Evolutionary conservation across 2,329 filamentous ascomycete genomes (phyloP).

Genomic region (Diaporthe citrichinensis): DNA sequence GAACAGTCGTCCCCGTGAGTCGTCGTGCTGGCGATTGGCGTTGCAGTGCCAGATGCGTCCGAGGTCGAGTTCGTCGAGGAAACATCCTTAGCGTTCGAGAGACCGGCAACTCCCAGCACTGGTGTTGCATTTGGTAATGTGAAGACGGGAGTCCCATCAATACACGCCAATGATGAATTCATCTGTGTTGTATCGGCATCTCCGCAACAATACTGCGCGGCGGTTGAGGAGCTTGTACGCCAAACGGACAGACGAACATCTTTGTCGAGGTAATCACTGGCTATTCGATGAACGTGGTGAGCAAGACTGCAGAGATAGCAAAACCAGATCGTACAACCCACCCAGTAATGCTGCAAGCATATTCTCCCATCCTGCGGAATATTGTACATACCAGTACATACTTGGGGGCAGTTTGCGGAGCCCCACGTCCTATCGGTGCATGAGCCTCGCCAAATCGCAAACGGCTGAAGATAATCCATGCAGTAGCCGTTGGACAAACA

Average conservation of each 20-base stretch:
- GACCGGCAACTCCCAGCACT: conserved; percentile 20
- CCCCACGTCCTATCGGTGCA: conserved; percentile 28
- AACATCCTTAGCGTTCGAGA: neutral
- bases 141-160: conserved; percentile 8
- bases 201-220: conserved; percentile 27
- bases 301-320: neutral
- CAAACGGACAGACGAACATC: conserved; percentile 1
- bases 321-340: neutral
- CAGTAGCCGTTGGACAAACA: conserved; percentile 34
- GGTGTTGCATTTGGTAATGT: neutral
- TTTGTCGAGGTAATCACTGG: neutral
- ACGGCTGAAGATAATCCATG: conserved; percentile 27
- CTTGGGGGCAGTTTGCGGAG: conserved; percentile 12
- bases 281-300: neutral
- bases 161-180: conserved; percentile 10
- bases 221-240: neutral
- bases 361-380: neutral
- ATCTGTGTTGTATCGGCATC: conserved; percentile 5
- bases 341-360: neutral
- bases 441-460: conserved; percentile 21
- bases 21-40: neutral
- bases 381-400: neutral
- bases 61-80: conserved; percentile 6
- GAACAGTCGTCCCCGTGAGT: neutral
- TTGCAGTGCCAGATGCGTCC: neutral